Conservation (phyloP, 768 basidiomycete genomes). For the Termitomyces eurrhizus region DNA sequence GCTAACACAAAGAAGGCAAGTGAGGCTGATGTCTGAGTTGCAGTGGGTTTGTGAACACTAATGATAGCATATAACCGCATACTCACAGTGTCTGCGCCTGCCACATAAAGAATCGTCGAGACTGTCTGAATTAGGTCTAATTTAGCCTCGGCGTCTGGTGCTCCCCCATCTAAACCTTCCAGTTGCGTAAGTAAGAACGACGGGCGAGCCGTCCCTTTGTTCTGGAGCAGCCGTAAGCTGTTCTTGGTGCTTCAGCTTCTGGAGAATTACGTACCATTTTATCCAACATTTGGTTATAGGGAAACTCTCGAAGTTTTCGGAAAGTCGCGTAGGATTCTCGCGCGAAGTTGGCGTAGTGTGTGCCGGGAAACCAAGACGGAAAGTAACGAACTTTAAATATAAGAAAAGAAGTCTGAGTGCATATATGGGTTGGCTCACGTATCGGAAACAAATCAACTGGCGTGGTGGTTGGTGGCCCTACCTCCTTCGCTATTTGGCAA, state of each 20-base stretch:
- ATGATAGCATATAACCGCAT: background rate
- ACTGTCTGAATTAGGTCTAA: conserved; percentile 10
- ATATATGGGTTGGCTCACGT: conserved; percentile 13
- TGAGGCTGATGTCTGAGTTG: conserved; percentile 20
- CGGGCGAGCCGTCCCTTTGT: conserved; percentile 12
- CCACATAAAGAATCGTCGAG: conserved; percentile 10
- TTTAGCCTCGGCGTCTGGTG: background rate
- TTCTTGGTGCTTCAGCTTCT: background rate
- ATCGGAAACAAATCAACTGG: conserved; percentile 21
- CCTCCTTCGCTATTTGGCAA: conserved; percentile 10
- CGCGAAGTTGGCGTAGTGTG: conserved; percentile 17
- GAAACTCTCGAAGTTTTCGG: conserved; percentile 16
- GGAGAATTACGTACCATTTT: conserved; percentile 11
- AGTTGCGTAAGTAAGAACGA: conserved; percentile 14
- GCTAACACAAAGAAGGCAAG: conserved; percentile 23
- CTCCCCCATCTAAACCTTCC: conserved; percentile 6
- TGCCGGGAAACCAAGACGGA: conserved; percentile 24
- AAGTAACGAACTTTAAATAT: conserved; percentile 14
- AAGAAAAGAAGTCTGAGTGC: background rate
- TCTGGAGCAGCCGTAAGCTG: background rate
- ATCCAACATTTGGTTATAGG: conserved; percentile 12
- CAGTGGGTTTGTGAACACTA: background rate
- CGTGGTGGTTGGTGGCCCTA: conserved; percentile 16
- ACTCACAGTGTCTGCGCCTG: conserved; percentile 16
- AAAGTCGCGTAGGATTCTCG: conserved; percentile 5